Evolutionary conservation across 352 stramenopile genomes (phyloP).

Genomic region (Achlya hypogyna): DNA sequence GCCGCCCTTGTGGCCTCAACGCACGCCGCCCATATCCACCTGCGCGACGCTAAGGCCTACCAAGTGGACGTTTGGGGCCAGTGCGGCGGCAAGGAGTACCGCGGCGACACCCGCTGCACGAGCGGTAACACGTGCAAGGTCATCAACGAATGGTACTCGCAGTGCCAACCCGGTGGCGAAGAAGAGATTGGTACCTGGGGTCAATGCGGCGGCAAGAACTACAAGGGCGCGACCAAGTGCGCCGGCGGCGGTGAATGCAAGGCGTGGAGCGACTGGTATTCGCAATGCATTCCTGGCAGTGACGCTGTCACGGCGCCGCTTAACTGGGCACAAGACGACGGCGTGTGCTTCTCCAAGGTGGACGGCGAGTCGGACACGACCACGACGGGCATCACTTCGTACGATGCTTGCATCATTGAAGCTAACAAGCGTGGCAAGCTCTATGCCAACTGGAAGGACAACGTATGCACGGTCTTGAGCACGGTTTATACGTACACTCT

Average conservation of each 20-base stretch:
- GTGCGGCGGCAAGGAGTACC: slow-evolving; percentile 14
- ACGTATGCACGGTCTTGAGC: not conserved
- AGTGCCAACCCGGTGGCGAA: not conserved
- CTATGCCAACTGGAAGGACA: not conserved
- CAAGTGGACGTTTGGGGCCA: not conserved
- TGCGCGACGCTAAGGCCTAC: not conserved
- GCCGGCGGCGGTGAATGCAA: not conserved
- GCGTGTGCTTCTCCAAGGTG: not conserved
- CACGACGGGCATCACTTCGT: not conserved
- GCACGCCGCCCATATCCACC: not conserved
- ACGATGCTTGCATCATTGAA: not conserved
- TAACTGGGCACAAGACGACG: not conserved
- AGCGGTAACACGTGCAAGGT: not conserved
- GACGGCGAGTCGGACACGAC: not conserved
- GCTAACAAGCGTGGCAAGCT: not conserved
- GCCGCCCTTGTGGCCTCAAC: not conserved
- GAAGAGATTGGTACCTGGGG: not conserved
- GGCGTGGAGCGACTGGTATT: slow-evolving; percentile 3
- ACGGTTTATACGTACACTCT: not conserved
- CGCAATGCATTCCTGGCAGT: slow-evolving; percentile 6
- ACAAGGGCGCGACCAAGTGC: slow-evolving; percentile 5
- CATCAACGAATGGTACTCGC: slow-evolving; percentile 13
- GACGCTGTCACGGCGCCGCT: not conserved
- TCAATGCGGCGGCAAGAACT: slow-evolving; percentile 16
- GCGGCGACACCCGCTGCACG: not conserved